A percentile compares a stretch with the other conserved stretches of the same genome.
phyloP scores from a whole-genome alignment of 208 protist species.

The Crithidia bombi region DNA sequence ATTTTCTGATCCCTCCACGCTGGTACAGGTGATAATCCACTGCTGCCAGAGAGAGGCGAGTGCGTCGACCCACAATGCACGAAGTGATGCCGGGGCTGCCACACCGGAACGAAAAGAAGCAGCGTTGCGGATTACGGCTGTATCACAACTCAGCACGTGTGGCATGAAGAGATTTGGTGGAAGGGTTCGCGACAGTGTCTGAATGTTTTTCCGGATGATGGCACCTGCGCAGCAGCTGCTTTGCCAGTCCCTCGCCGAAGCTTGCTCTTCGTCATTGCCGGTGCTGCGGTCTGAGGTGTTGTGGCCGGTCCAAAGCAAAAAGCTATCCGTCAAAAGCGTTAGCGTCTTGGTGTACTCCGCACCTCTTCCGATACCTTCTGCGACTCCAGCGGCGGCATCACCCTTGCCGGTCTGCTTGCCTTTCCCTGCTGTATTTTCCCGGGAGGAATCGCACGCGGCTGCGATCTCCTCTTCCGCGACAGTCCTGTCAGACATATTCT shows the following conservation, averaged over 20 bases:
- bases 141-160: too few species aligned
- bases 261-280: not conserved
- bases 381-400: not conserved
- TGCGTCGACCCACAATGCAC: constrained; percentile 6
- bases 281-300: not conserved
- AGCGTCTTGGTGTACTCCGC: not conserved
- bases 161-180: not conserved
- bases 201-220: not conserved
- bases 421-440: not conserved
- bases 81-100: not conserved
- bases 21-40: not conserved
- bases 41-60: constrained; percentile 17
- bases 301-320: constrained; percentile 2
- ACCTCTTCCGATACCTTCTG: not conserved
- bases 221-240: not conserved
- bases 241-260: not conserved
- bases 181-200: not conserved
- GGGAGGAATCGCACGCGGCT: not conserved
- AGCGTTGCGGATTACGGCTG: not conserved
- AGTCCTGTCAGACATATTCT: not conserved
- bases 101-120: not conserved
- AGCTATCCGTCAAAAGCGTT: constrained; percentile 2
- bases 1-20: not conserved
- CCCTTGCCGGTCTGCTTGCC: not conserved
- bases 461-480: not conserved